Evolutionary conservation across 805 yeast genomes (phyloP), one percentile per base, ranked within the genome.

Genomic region (Novakomyces olei): DNA sequence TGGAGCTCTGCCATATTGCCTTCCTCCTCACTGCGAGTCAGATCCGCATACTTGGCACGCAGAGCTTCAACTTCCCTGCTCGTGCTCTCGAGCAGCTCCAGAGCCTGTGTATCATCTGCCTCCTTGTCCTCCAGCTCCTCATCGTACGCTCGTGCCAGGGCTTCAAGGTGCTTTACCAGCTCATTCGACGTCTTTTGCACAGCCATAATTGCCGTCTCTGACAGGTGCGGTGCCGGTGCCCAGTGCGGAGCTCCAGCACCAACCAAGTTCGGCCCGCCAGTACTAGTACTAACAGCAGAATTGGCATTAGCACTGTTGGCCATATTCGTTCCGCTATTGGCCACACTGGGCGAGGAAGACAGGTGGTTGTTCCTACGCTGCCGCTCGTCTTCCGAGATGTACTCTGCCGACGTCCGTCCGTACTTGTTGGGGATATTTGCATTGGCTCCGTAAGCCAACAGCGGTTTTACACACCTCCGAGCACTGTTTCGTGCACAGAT

Each of bases 401-500:
- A 50, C 34, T 53, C 56, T 31, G 51, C 52, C 5, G 62, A 56
- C 1, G 58, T 54, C 7, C 48, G 42, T 5, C 63, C 60, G 4
- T 44, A 43, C 20, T 49, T 50, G 43, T 65, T 66, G 19, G 53
- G 52, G 16, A 63, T 44, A 27, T 53, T 54, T 2, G 61, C 51
- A 26, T 50, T 46, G 2, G 74, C 75, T 18, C 63, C 59, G 41
- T 64, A 56, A 30, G 61, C 55, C 26, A 63, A 39, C 32, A 70
- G 50, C 14, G 56, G 50, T 23, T 55, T 54, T 18, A 59, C 53
- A 19, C 69, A 50, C 22, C 51, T 49, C 9, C 61, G 49, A 33
- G 72, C 65, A 3, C 65, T 63, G 5, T 67, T 54, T 24, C 68
- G 59, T 10, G 69, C 67, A 0, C 92, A 81, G 29, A 85, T 57